These are phyloP conservation scores for Cardamine chenopodiifolia DNA, from an alignment of 345 rosid species.

Conservation along the genomic window DNA sequence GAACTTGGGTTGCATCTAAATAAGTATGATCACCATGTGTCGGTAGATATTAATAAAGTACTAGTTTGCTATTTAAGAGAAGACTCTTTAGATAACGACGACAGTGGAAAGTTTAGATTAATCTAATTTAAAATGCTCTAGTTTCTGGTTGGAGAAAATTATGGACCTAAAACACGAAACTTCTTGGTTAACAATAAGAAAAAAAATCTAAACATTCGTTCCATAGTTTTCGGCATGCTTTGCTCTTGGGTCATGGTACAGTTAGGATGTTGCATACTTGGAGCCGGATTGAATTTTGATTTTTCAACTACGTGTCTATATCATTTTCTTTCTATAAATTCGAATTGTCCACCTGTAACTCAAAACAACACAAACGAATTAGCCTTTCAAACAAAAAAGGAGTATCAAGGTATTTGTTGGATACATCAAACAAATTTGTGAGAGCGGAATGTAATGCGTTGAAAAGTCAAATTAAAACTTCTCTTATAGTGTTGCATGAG, in stretches of 20 bases:
- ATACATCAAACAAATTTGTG: background rate
- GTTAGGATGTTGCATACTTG: too few species aligned
- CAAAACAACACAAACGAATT: background rate
- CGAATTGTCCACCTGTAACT: background rate
- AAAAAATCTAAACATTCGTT: background rate
- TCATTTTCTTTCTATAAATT: too few species aligned
- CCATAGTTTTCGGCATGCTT: background rate
- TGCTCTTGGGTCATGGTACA: background rate
- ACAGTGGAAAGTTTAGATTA: too few species aligned
- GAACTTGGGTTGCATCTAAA: background rate
- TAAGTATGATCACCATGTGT: background rate
- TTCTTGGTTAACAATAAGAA: background rate
- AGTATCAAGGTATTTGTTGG: background rate
- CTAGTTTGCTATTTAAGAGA: background rate
- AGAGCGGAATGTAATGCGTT: conserved; percentile 1
- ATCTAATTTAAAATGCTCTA: background rate
- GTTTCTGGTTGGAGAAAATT: background rate
- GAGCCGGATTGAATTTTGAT: too few species aligned
- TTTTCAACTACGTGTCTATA: background rate
- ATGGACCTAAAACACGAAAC: background rate
- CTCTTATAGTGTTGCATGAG: conserved; percentile 27
- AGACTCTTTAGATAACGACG: too few species aligned
- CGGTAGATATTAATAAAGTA: background rate
- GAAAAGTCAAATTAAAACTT: conserved; percentile 4
- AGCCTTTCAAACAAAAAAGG: background rate